Conservation (phyloP, 2,329 filamentous ascomycete species). For the Colletotrichum musae region DNA sequence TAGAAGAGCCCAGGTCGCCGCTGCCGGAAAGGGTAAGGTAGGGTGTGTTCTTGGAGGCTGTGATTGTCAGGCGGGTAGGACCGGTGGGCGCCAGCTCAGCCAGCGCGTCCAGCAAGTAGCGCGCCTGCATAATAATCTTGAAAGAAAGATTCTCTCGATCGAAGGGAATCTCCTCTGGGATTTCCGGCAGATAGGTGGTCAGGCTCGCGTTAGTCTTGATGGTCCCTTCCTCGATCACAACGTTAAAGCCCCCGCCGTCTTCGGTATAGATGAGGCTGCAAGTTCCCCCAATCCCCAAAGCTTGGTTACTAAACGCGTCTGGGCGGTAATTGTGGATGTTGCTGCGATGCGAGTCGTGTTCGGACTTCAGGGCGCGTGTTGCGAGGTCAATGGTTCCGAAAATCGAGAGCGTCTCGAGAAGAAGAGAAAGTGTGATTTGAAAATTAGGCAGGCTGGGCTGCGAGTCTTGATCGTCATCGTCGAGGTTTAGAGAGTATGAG, state of each 20-base stretch:
- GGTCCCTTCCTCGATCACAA: constrained; percentile 88
- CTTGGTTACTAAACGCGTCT: constrained; percentile 87
- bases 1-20: constrained; percentile 72
- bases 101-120: constrained; percentile 79
- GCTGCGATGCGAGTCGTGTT: constrained; percentile 73
- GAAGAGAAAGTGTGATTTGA: constrained; percentile 86
- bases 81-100: constrained; percentile 78
- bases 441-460: constrained; percentile 75
- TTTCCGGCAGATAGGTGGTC: constrained; percentile 86
- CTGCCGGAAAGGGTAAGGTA: constrained; percentile 82
- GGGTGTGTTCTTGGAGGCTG: constrained; percentile 74
- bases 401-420: constrained; percentile 95
- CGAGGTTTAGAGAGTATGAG: constrained; percentile 79
- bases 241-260: constrained; percentile 83
- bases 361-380: constrained; percentile 69
- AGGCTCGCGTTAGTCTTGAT: constrained; percentile 92
- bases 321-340: constrained; percentile 74
- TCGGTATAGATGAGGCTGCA: constrained; percentile 86
- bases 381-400: constrained; percentile 86
- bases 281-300: constrained; percentile 86
- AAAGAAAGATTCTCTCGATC: constrained; percentile 84
- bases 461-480: constrained; percentile 55
- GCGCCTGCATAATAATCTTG: constrained; percentile 94
- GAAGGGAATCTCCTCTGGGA: constrained; percentile 87
- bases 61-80: constrained; percentile 80